Evolutionary conservation across 306 rosid genomes (phyloP).

Genomic region (Casuarina cunninghamiana): DNA sequence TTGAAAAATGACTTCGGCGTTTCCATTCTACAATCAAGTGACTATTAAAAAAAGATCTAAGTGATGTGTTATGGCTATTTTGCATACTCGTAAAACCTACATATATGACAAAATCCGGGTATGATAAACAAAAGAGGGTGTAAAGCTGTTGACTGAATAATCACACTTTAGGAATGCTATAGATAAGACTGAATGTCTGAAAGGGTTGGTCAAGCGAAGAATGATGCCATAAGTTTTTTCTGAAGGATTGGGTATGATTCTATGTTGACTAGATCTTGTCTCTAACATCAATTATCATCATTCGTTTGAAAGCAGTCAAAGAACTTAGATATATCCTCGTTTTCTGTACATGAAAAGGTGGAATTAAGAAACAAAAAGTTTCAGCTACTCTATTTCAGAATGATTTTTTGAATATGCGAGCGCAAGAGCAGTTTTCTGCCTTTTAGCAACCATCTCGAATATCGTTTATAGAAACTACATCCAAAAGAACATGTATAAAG

Average conservation of each 20-base stretch:
- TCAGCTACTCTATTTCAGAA: background rate
- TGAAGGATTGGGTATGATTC: background rate
- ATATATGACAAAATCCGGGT: background rate
- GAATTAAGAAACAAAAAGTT: background rate
- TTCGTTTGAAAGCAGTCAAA: background rate
- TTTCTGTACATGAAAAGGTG: background rate
- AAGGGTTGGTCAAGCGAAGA: background rate
- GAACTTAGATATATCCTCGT: background rate
- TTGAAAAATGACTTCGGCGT: background rate
- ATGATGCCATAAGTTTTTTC: background rate
- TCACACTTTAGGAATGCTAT: background rate
- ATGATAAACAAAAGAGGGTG: background rate
- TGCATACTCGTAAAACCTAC: too few relatives aligned
- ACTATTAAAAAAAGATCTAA: background rate
- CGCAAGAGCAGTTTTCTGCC: background rate
- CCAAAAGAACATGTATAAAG: background rate
- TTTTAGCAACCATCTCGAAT: too few relatives aligned
- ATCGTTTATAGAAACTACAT: background rate
- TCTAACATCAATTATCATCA: background rate
- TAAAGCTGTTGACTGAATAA: background rate
- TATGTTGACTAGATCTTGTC: background rate
- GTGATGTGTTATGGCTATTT: background rate
- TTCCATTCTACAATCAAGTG: background rate
- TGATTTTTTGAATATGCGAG: background rate
- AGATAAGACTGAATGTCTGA: background rate